Evolutionary conservation across 495 filamentous ascomycete species (phyloP), one percentile per base, ranked within the genome.

Genomic region (Aspergillus ostianus): DNA sequence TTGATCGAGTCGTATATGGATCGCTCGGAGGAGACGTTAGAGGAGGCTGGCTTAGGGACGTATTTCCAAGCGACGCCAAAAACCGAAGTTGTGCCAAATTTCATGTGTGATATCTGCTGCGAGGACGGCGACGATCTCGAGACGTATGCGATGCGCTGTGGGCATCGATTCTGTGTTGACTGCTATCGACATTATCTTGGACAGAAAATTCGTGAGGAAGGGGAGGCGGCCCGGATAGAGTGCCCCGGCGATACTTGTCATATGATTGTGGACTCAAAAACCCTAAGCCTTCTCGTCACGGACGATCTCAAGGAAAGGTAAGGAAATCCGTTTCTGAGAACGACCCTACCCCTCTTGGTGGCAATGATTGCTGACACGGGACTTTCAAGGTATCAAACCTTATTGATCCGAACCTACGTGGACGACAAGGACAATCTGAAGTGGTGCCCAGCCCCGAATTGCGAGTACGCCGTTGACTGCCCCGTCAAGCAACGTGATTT

Each of bases 361-460:
- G 19, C 3, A 5, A 44, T 23, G 7, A 4, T 21, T 30, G 20
- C 47, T 48, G 44, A 54, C 45, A 65, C 1, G 67, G 69, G 46
- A 72, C 56, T 7, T 47, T 36, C 15, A 21, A 87, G 93, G 63
- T 98, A 98, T 68, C 86, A 90, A 65, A 85, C 87, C 52, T 80
- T 98, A 18, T 85, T 98, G 23, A 96, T 88, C 57, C 84, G 95
- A 60, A 98, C 94, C 2, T 98, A 95, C 66, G 94, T 98, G 55
- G 93, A 98, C 68, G 94, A 98, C 69, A 96, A 89, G 67, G 93
- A 96, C 32, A 89, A 87, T 48, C 83, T 98, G 20, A 93, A 93
- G 68, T 98, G 94, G 94, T 98, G 94, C 70, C 94, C 94, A 6
- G 93, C 95, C 3, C 94, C 94, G 36, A 91, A 98, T 66, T 98